phyloP scores from a whole-genome alignment of 352 stramenopile species.

The Globisporangium sylvaticum region DNA sequence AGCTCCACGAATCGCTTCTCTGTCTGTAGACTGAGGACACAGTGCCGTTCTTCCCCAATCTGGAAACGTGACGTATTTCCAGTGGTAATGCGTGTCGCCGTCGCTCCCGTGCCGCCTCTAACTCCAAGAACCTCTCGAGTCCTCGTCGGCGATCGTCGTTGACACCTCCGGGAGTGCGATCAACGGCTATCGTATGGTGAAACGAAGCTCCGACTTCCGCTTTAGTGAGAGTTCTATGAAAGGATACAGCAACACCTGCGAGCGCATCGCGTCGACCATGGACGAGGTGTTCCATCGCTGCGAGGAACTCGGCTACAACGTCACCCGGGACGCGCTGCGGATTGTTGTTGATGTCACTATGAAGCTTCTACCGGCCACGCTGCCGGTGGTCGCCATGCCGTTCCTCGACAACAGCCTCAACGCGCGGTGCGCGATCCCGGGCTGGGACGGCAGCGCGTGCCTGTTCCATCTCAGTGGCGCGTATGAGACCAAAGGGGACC shows the following conservation, averaged over 20 bases:
- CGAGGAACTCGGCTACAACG: not conserved
- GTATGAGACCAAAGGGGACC: not conserved
- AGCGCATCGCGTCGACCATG: not conserved
- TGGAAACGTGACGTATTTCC: too few species aligned
- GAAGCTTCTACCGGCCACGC: not conserved
- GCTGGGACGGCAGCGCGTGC: not conserved
- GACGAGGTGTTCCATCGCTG: not conserved
- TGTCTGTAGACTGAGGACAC: too few species aligned
- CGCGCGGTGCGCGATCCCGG: not conserved
- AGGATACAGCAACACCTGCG: not conserved
- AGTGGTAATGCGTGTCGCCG: too few species aligned
- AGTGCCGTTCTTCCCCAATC: too few species aligned
- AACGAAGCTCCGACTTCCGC: not conserved
- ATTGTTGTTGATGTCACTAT: not conserved
- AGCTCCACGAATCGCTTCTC: too few species aligned
- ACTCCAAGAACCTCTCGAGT: not conserved
- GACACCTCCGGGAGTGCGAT: not conserved
- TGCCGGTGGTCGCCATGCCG: not conserved
- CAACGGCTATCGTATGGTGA: not conserved
- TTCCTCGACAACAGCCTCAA: too few species aligned
- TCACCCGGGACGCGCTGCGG: not conserved
- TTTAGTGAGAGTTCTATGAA: not conserved
- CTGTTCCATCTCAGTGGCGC: not conserved
- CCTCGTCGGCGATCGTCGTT: not conserved
- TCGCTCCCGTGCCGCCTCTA: not conserved